Evolutionary conservation across 108 stramenopile genomes (phyloP).

Genomic region (Aurantiochytrium sp.): DNA sequence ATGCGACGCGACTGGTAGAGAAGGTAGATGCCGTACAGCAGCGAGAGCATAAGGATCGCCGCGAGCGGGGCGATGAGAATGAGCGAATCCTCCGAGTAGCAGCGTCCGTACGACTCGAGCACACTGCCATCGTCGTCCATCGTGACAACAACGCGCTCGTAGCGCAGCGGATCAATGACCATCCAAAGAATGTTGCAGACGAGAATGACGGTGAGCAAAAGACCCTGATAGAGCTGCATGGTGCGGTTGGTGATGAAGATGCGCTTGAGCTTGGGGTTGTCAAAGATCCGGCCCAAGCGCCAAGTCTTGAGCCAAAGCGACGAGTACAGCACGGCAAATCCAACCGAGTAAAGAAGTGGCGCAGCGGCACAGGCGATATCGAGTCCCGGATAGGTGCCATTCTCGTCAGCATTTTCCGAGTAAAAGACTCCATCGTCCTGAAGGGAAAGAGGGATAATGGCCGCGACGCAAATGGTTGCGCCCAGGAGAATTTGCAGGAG

Average conservation of each 20-base stretch:
- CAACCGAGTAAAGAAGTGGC: neutral
- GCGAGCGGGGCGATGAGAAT: neutral
- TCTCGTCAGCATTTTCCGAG: neutral
- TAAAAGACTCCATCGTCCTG: neutral
- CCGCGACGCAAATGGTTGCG: neutral
- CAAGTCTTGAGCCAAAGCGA: neutral
- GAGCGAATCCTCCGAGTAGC: neutral
- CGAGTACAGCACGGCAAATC: neutral
- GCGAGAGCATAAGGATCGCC: neutral
- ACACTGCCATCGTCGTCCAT: neutral
- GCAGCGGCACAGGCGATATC: neutral
- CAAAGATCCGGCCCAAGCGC: neutral
- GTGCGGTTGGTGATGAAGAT: neutral
- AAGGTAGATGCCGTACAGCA: neutral
- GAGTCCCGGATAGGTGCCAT: neutral
- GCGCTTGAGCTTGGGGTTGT: neutral
- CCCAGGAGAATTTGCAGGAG: neutral
- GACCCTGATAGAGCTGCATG: neutral
- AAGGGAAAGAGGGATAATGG: neutral
- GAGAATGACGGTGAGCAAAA: neutral
- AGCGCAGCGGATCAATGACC: neutral
- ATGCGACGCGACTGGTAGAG: neutral
- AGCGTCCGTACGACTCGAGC: neutral
- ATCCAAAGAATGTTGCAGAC: neutral
- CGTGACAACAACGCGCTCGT: neutral